These are phyloP conservation scores for Favolaschia claudopus DNA, from an alignment of 768 basidiomycete species.

Conservation along the genomic window DNA sequence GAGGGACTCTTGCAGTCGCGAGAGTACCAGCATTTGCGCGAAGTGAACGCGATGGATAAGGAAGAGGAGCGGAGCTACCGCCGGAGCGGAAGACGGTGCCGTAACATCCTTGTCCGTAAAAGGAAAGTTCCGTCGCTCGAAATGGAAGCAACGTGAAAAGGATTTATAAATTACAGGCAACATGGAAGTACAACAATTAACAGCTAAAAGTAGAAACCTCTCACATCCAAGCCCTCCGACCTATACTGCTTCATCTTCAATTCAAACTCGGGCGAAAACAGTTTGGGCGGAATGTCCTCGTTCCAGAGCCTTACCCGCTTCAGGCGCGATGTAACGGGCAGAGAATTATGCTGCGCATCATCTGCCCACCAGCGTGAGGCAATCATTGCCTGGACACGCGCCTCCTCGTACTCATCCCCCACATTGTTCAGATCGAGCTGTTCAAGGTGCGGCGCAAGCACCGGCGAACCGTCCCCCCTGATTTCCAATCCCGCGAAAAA, in stretches of 20 bases:
- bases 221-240: background rate
- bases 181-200: no score
- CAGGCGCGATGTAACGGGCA: background rate
- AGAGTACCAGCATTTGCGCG: constrained; percentile 81
- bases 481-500: background rate
- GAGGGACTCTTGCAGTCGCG: constrained; percentile 70
- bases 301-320: background rate
- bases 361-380: constrained; percentile 3
- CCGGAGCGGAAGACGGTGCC: background rate
- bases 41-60: no score
- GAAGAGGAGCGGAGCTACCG: background rate
- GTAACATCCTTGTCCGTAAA: no score
- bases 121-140: no score
- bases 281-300: no score
- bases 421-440: background rate
- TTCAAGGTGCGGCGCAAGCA: constrained; percentile 5
- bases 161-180: no score
- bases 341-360: background rate
- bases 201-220: no score
- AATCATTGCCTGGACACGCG: background rate
- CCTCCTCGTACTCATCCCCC: background rate
- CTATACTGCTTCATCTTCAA: background rate
- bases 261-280: background rate
- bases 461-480: background rate
- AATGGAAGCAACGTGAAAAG: no score